Conservation (phyloP, 441 rosid genomes). For the Corymbia citriodora region DNA sequence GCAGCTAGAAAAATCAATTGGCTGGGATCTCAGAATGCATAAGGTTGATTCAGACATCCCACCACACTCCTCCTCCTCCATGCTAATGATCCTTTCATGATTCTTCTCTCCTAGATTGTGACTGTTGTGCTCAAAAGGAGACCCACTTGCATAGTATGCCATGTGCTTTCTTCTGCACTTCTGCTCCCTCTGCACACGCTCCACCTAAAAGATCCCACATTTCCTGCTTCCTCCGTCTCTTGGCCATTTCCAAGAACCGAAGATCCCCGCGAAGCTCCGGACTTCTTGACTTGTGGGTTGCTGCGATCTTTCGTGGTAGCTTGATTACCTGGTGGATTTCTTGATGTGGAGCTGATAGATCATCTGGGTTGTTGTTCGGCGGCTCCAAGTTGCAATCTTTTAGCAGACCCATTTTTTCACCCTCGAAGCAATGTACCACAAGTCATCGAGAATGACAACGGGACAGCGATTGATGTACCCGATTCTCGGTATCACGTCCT, state of each 20-base stretch:
- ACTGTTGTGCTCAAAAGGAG: neutral
- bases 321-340: neutral
- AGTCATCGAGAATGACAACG: conserved; percentile 5
- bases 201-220: neutral
- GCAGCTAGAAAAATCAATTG: neutral
- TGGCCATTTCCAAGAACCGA: neutral
- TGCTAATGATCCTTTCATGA: neutral
- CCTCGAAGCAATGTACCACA: neutral
- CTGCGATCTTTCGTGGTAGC: neutral
- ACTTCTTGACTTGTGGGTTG: neutral
- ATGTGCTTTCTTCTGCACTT: neutral
- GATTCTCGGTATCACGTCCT: conserved; percentile 7
- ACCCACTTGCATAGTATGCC: neutral
- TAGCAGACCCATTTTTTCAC: neutral
- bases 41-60: neutral
- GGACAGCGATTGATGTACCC: conserved; percentile 8
- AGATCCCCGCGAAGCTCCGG: neutral
- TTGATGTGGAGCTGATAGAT: neutral
- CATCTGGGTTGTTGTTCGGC: neutral
- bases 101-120: neutral
- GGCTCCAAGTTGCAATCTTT: neutral
- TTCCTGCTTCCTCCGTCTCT: neutral
- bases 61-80: neutral
- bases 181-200: neutral
- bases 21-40: neutral